Evolutionary conservation across 2,329 filamentous ascomycete genomes (phyloP), one percentile per base, ranked within the genome.

Genomic region (Penicillium sumatraense): DNA sequence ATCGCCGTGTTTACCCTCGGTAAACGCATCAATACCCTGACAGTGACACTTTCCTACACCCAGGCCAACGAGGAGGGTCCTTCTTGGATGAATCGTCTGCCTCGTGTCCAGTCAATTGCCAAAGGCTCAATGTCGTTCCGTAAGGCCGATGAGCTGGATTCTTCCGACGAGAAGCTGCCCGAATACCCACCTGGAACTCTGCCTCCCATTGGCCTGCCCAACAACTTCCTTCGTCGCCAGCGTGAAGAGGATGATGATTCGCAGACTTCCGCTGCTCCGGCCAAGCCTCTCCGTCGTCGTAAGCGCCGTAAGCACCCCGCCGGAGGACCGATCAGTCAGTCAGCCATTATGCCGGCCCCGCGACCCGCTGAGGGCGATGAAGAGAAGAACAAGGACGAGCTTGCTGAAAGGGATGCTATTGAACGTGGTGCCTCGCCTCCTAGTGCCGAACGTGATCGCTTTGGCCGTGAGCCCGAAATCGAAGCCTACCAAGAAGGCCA

Each of bases 1-100:
- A 89, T 99, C 65, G 95, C 95, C 5, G 95, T 99, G 8, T 99
- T 99, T 68, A 98, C 95, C 0, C 85, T 99, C 1, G 95, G 95
- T 66, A 99, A 98, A 75, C 93, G 90, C 58, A 99, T 99, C 83
- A 98, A 98, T 77, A 98, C 95, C 0, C 78, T 99, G 63, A 93
- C 91, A 1, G 82, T 99, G 57, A 97, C 95, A 52, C 90, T 99
- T 85, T 97, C 95, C 0, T 99, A 98, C 78, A 99, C 95, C 0
- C 86, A 89, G 58, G 92, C 88, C 16, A 90, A 89, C 48, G 93
- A 96, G 53, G 91, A 96, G 31, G 91, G 92, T 0, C 90, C 92
- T 2, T 87, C 87, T 1, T 99, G 95, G 95, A 96, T 98, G 90
- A 95, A 96, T 64, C 85, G 95, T 51, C 80, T 99, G 40, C 95